Conservation (phyloP, 148 eudicot genomes). For the Selenicereus undatus region DNA sequence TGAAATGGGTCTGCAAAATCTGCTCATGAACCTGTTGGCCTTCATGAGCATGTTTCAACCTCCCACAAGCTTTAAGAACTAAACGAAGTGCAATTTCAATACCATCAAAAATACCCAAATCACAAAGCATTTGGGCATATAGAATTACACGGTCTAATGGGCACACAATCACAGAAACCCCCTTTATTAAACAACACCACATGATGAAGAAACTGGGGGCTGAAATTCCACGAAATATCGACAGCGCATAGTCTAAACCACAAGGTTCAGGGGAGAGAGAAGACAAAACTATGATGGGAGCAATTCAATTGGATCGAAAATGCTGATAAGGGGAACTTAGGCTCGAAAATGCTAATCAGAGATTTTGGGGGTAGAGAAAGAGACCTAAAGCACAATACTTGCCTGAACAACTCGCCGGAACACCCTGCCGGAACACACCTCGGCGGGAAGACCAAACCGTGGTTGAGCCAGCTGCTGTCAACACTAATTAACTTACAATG, state of each 20-base stretch:
- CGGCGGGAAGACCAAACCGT: too few relatives aligned
- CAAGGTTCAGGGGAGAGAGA: conserved; percentile 6
- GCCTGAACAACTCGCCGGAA: too few relatives aligned
- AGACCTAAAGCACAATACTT: too few relatives aligned
- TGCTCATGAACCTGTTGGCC: conserved; percentile 6
- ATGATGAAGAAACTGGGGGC: conserved; percentile 9
- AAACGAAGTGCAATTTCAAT: conserved; percentile 4
- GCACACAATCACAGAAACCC: not conserved
- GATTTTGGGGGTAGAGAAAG: too few relatives aligned
- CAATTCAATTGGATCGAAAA: too few relatives aligned
- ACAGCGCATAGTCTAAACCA: not conserved
- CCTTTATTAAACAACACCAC: not conserved
- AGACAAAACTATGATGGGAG: not conserved
- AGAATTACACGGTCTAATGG: conserved; percentile 10
- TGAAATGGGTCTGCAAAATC: conserved; percentile 6
- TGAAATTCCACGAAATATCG: not conserved
- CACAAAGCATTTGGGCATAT: not conserved
- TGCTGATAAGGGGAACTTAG: too few relatives aligned
- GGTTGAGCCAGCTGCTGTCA: too few relatives aligned
- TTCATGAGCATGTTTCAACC: not conserved
- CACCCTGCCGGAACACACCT: too few relatives aligned
- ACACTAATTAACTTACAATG: too few relatives aligned
- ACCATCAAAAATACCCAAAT: conserved; percentile 1
- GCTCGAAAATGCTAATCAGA: too few relatives aligned
- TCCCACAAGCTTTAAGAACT: conserved; percentile 8